Conservation (phyloP, 768 basidiomycete genomes). For the Podaxis pistillaris region DNA sequence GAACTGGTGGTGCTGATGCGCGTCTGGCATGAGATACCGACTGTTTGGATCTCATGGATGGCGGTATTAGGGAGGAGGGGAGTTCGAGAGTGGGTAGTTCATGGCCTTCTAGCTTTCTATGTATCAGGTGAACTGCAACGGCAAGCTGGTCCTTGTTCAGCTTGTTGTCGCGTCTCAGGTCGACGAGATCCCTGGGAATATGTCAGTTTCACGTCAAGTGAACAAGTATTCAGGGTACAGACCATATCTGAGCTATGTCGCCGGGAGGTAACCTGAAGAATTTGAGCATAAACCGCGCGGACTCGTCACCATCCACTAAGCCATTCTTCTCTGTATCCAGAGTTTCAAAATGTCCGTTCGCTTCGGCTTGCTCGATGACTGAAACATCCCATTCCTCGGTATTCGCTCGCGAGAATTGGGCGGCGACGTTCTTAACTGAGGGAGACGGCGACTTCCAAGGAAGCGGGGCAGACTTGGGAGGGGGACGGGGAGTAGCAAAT, state of each 20-base stretch:
- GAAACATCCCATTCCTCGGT: constrained; percentile 11
- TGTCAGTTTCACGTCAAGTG: not conserved
- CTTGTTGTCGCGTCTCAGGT: constrained; percentile 31
- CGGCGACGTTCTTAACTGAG: not conserved
- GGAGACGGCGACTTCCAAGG: constrained; percentile 9
- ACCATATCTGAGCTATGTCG: constrained; percentile 38
- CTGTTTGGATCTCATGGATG: constrained; percentile 23
- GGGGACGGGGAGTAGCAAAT: constrained; percentile 7
- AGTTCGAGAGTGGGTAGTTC: constrained; percentile 29
- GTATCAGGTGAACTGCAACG: constrained; percentile 35
- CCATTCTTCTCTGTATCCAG: constrained; percentile 30
- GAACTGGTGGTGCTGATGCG: constrained; percentile 12
- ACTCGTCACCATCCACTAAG: constrained; percentile 31
- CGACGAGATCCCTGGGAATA: constrained; percentile 30
- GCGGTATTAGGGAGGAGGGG: constrained; percentile 32
- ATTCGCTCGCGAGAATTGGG: not conserved
- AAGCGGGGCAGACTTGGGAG: constrained; percentile 7
- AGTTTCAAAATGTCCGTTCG: constrained; percentile 29
- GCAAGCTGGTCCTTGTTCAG: constrained; percentile 37
- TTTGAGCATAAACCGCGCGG: constrained; percentile 30
- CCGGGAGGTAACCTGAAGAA: constrained; percentile 26
- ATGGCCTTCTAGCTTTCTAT: constrained; percentile 29
- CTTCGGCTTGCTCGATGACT: constrained; percentile 19
- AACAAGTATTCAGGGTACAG: constrained; percentile 2
- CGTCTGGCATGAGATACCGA: constrained; percentile 13